Conservation (phyloP, 2,329 filamentous ascomycete species). For the Fusarium marasasianum region DNA sequence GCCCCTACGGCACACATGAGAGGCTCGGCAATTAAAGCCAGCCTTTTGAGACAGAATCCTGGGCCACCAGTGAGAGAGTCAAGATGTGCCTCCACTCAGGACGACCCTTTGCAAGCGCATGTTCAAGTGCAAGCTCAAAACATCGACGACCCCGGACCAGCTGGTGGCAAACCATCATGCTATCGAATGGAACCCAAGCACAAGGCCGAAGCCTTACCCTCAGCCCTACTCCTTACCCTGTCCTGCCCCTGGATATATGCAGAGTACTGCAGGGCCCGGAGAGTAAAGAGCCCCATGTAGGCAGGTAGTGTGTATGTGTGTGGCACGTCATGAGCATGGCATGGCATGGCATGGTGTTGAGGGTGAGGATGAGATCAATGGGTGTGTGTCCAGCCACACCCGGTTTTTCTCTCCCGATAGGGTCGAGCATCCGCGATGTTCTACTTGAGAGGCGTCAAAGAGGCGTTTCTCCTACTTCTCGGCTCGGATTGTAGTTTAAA, state of each 20-base stretch:
- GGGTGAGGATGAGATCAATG: neutral
- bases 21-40: constrained; percentile 35
- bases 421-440: constrained; percentile 23
- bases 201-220: constrained; percentile 36
- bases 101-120: constrained; percentile 35
- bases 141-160: constrained; percentile 37
- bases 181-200: constrained; percentile 35
- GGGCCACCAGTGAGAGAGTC: constrained; percentile 31
- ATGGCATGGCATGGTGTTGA: constrained; percentile 13
- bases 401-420: constrained; percentile 17
- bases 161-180: constrained; percentile 39
- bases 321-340: constrained; percentile 38
- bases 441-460: constrained; percentile 27
- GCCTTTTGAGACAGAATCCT: constrained; percentile 27
- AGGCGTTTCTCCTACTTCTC: constrained; percentile 20
- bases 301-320: neutral
- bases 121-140: constrained; percentile 37
- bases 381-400: constrained; percentile 26
- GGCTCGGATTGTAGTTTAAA: neutral
- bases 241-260: constrained; percentile 33
- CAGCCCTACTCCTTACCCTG: constrained; percentile 40
- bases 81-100: constrained; percentile 36
- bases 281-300: constrained; percentile 25
- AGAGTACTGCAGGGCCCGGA: constrained; percentile 25
- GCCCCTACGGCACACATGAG: constrained; percentile 28